Evolutionary conservation across 2,329 filamentous ascomycete genomes (phyloP), one percentile per base, ranked within the genome.

Genomic region (Trichoderma guizhouense): DNA sequence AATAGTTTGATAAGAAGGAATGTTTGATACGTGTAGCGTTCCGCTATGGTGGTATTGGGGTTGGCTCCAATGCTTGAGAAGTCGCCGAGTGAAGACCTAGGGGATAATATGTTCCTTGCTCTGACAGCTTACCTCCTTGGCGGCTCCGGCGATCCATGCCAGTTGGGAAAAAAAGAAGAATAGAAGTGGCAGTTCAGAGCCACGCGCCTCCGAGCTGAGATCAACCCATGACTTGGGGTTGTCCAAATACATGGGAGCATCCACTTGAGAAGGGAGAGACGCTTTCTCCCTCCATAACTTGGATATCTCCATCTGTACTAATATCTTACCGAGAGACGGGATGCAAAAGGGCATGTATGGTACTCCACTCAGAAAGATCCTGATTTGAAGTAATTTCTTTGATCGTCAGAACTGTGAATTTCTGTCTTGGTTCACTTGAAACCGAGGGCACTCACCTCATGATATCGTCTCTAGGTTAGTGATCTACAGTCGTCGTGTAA

Each of bases 81-180:
- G 43, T 34, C 28, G 57, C 39, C 55, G 21, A 53, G 67, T 53
- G 57, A 18, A n/a, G n/a, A 39, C 28, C 28, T 28, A 6, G 15
- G 28, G 34, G 12, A 26, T 34, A 24, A 53, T 60, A 28, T 34
- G 8, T 34, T 30, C 8, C 26, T 61, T n/a, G 8, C 28, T 34
- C 18, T 24, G 66, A 39, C 66, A 32, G 15, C 11, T 47, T 34
- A 18, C 30, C 32, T 62, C 57, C 39, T 43, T 34, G 7, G 39
- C 39, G 21, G 34, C 14, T 26, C 67, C 18, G 67, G 53, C 67
- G 74, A 75, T 74, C 73, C 73, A 74, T 74, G 72, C 74, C 73
- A 66, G 58, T 53, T 32, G 11, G 15, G 34, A 36, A 15, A 36
- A n/a, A 51, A 43, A 43, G 15, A 63, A 63, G 18, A 51, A n/a